Evolutionary conservation across 129 eudicot genomes (phyloP), one percentile per base, ranked within the genome.

Genomic region (Saussurea involucrata): DNA sequence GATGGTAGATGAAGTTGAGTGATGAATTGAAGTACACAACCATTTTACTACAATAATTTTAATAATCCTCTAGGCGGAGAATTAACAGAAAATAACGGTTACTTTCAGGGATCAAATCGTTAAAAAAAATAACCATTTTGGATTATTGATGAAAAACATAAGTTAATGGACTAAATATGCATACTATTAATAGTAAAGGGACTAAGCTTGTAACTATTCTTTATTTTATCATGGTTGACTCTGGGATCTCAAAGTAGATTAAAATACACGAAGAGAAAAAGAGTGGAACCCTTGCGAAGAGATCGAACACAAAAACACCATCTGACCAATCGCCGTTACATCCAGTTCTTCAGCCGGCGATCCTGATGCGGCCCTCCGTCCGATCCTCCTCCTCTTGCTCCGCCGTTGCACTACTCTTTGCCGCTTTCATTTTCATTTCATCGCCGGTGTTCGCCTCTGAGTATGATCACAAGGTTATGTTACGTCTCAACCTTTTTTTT

Each of bases 401-500:
- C 28, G 67, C 18, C 53, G 24, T 31, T 42, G 72, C 83, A 63
- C 37, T 73, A 17, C 70, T 79, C 69, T 8, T 82, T 81, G 57
- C 80, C 42, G 28, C 87, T 63, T 32, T 85, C 76, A 5, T 85
- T 68, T 17, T 80, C 75, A 11, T 79, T 25, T 65, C 77, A 44
- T 82, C 90, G 69, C 86, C 90, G 85, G 95, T 74, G 76, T 67
- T 92, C 74, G 97, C 91, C 20, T 83, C 92, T 9, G 97, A 92
- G 81, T 85, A 85, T 42, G 97, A 92, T 87, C 95, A 92, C 84
- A 92, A 85, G 95, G 97, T 91, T 71, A 33, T 21, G 34, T 31
- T 8, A 21, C 20, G 29, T 53, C 15, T 53, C 57, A 49, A 53
- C 22, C 61, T 9, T 9, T 17, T 18, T n/a, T 49, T 53, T 17